A percentile compares a stretch with the other conserved stretches of the same genome.
Evolutionary conservation across 179 eudicot species (phyloP).

Genomic region (Vitellaria paradoxa): DNA sequence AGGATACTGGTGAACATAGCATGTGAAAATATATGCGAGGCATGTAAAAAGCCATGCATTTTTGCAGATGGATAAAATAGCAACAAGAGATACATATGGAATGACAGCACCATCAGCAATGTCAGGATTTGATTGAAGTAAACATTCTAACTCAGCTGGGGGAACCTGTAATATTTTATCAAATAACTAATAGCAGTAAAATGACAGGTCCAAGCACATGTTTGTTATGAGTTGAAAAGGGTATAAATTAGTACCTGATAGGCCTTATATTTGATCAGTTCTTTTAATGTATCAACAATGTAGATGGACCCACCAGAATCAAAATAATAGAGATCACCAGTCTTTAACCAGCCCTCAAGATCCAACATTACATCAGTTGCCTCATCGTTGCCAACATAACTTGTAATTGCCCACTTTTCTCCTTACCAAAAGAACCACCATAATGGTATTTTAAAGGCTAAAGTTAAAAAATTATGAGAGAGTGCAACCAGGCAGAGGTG

Average conservation of each 20-base stretch:
- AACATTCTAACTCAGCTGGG: conserved; percentile 79
- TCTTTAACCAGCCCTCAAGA: conserved; percentile 85
- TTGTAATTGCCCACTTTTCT: conserved; percentile 26
- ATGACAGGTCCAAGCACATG: neutral
- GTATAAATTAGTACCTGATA: conserved; percentile 38
- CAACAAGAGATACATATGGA: conserved; percentile 46
- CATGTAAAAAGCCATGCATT: no score
- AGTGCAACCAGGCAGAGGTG: neutral
- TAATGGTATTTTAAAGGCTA: neutral
- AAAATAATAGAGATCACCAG: conserved; percentile 89
- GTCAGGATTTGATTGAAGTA: conserved; percentile 70
- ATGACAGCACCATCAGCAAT: conserved; percentile 88
- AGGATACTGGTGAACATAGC: no score
- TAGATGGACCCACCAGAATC: conserved; percentile 56
- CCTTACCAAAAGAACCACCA: neutral
- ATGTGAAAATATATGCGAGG: no score
- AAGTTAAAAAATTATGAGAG: neutral
- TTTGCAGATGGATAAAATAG: no score
- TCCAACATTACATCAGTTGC: conserved; percentile 65
- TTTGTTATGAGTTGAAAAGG: neutral
- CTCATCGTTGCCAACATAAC: conserved; percentile 76
- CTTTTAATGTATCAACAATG: conserved; percentile 56
- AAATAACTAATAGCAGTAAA: neutral
- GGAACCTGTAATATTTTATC: conserved; percentile 60
- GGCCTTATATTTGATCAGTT: conserved; percentile 62